phyloP scores from a whole-genome alignment of 2,329 filamentous ascomycete species.

The Aplosporella prunicola region DNA sequence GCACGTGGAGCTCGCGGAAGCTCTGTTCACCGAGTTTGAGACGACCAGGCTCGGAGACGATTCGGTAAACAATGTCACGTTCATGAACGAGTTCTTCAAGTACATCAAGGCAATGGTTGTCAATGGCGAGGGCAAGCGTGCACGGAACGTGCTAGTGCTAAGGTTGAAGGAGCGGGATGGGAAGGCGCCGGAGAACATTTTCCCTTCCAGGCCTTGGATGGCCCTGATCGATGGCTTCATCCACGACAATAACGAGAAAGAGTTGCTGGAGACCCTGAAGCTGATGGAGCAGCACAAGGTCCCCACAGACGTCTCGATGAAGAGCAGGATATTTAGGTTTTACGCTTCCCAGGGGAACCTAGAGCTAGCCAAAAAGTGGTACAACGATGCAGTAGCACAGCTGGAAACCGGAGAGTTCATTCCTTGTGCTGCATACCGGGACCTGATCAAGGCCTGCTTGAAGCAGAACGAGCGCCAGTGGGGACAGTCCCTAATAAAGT shows the following conservation, averaged over 20 bases:
- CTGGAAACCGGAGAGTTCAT: neutral
- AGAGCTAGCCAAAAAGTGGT: conserved; percentile 58
- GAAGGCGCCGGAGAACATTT: neutral
- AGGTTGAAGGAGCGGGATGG: neutral
- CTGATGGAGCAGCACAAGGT: conserved; percentile 37
- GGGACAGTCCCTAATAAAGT: conserved; percentile 4
- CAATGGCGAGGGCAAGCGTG: neutral
- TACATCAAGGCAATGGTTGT: neutral
- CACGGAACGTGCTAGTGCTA: conserved; percentile 1
- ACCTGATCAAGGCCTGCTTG: conserved; percentile 3
- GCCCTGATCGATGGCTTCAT: conserved; percentile 52
- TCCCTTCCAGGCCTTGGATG: conserved; percentile 16
- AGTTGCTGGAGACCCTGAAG: conserved; percentile 48
- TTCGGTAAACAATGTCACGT: too few relatives aligned
- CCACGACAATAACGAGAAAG: conserved; percentile 47
- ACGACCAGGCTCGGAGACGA: too few relatives aligned
- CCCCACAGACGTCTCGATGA: conserved; percentile 30
- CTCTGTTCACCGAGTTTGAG: too few relatives aligned
- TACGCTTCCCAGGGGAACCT: conserved; percentile 51
- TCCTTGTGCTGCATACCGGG: neutral
- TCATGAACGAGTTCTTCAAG: neutral
- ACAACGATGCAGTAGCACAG: conserved; percentile 43
- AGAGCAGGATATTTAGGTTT: conserved; percentile 49
- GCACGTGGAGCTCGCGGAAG: too few relatives aligned
- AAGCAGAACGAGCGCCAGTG: conserved; percentile 2